A percentile compares a stretch with the other conserved stretches of the same genome.
phyloP scores from a whole-genome alignment of 106 monocot genomes.

The Acorus calamus region DNA sequence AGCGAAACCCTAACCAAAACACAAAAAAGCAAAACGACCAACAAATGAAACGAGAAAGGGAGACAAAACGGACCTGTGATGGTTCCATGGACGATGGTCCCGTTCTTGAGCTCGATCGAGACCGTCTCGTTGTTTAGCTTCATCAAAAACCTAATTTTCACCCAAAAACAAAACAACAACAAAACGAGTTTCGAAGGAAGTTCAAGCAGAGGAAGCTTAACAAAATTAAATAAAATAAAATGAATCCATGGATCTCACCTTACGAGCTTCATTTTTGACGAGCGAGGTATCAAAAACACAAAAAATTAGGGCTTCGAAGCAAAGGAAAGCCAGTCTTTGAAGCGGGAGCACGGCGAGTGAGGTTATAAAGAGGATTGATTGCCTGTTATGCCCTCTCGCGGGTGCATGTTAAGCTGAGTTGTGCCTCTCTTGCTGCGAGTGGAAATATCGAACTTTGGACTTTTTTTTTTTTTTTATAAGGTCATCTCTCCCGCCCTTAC shows the following conservation, averaged over 20 bases:
- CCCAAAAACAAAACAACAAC: background rate
- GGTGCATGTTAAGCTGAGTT: no score
- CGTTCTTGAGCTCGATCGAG: constrained; percentile 62
- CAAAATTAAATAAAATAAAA: background rate
- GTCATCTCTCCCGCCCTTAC: no score
- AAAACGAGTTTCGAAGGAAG: background rate
- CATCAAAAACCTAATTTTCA: constrained; percentile 45
- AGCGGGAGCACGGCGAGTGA: no score
- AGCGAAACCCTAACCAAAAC: constrained; percentile 2
- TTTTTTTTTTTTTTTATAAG: no score
- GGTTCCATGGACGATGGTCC: constrained; percentile 44
- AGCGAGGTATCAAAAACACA: background rate
- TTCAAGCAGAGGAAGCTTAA: background rate
- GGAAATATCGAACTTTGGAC: no score
- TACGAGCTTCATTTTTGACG: constrained; percentile 49
- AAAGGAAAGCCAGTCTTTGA: no score
- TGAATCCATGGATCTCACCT: constrained; percentile 17
- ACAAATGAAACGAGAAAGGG: background rate
- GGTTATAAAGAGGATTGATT: no score
- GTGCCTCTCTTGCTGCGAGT: no score
- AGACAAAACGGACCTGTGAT: constrained; percentile 26
- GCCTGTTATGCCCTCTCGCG: no score
- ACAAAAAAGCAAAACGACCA: background rate
- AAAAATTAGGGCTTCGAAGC: no score
- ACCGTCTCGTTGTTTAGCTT: constrained; percentile 67